A percentile compares a stretch with the other conserved stretches of the same genome.
phyloP scores from a whole-genome alignment of 2,329 filamentous ascomycete genomes.

The Sporothrix curviconia region DNA sequence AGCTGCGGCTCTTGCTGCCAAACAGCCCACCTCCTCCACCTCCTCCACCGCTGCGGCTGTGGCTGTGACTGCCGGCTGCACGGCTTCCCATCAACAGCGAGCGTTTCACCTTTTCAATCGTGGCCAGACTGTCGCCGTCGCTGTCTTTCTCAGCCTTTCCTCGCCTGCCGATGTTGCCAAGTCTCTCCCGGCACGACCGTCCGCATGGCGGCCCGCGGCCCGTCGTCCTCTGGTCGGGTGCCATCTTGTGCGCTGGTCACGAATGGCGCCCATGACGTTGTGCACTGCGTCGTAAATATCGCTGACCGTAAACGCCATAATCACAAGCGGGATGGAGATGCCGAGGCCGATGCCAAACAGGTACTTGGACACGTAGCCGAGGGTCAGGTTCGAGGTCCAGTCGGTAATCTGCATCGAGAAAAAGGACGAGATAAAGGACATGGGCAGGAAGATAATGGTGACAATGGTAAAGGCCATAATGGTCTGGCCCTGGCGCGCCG shows the following conservation, averaged over 20 bases:
- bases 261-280: slow-evolving; percentile 1
- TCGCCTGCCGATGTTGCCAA: background rate
- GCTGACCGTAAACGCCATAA: slow-evolving; percentile 32
- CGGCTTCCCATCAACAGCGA: background rate
- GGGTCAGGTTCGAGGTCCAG: slow-evolving; percentile 34
- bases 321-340: slow-evolving; percentile 33
- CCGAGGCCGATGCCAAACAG: slow-evolving; percentile 34
- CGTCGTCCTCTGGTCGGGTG: background rate
- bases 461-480: slow-evolving; percentile 41
- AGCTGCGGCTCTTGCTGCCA: background rate
- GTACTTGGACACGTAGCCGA: slow-evolving; percentile 25
- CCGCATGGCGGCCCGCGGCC: background rate
- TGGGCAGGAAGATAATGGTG: slow-evolving; percentile 39
- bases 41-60: background rate
- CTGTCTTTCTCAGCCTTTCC: background rate
- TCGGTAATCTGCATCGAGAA: slow-evolving; percentile 39
- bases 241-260: background rate
- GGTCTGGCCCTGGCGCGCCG: slow-evolving; percentile 43
- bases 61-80: background rate
- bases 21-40: background rate
- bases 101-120: background rate
- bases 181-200: background rate
- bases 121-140: slow-evolving; percentile 5
- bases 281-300: slow-evolving; percentile 26
- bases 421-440: slow-evolving; percentile 38